Percentiles rank a stretch among this genome's conserved stretches.
Conservation (phyloP, 2,329 filamentous ascomycete species). For the Pestalotiopsis sp. region DNA sequence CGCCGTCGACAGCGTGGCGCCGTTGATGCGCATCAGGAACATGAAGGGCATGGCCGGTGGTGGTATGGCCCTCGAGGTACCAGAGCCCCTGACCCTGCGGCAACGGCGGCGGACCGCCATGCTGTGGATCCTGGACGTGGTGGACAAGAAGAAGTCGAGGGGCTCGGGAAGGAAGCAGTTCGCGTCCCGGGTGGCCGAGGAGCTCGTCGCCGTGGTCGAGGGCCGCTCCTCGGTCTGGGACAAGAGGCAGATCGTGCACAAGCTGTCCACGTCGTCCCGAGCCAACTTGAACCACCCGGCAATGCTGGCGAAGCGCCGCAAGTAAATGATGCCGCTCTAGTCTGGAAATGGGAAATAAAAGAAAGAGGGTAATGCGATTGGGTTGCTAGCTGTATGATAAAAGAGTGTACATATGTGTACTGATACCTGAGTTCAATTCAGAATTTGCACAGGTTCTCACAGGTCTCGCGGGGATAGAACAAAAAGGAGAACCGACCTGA, state of each 20-base stretch:
- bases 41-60: conserved; percentile 83
- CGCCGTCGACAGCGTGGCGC: conserved; percentile 90
- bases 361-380: not conserved
- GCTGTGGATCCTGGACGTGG: conserved; percentile 86
- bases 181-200: conserved; percentile 78
- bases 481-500: not conserved
- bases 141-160: conserved; percentile 74
- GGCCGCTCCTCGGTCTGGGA: conserved; percentile 86
- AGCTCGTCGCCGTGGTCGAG: conserved; percentile 86
- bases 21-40: conserved; percentile 78
- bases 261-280: conserved; percentile 76
- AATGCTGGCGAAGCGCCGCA: conserved; percentile 11
- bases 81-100: conserved; percentile 73
- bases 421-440: conserved; percentile 1
- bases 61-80: conserved; percentile 81
- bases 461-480: not conserved
- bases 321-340: not conserved
- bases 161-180: conserved; percentile 75
- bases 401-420: conserved; percentile 13
- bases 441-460: not conserved
- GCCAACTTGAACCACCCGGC: conserved; percentile 63
- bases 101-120: conserved; percentile 81
- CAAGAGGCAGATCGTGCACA: conserved; percentile 76
- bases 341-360: not conserved
- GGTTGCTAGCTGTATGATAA: conserved; percentile 8